Evolutionary conservation across 495 filamentous ascomycete species (phyloP), one percentile per base, ranked within the genome.

Genomic region (Podospora bellae-mahoneyi): DNA sequence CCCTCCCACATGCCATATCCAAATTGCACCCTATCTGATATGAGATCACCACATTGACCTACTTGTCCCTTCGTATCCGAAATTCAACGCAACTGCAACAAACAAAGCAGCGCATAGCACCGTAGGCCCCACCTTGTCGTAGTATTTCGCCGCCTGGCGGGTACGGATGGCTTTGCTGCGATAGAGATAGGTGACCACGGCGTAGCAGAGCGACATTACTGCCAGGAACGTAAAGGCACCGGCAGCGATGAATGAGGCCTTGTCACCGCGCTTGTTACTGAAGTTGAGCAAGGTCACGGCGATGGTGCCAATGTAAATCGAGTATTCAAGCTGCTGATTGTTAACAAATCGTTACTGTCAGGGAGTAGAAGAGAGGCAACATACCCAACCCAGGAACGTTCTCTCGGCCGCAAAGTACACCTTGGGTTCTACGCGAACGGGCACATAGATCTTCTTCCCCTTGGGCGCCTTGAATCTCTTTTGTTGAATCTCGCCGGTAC

Each of bases 321-420:
- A 91, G 82, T 95, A 97, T 80, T 99, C 94, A 66, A 98, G 91
- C 85, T 87, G 68, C 54, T 23, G 15, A 3, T 65, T 62, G 71
- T 78, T 60, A 77, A 67, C 71, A 68, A 54, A 32, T 27, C 59
- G 27, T 56, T 69, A 67, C 59, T 62, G 30, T 26, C 2, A 32
- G 44, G 9, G 60, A 34, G 34, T 56, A 55, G 10, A 65, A 58
- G 20, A 20, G 23, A 16, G 57, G 59, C 6, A 4, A 78, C 84
- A 74, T 80, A 88, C 86, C 95, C 95, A 99, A 53, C 92, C 91
- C 69, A 99, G 85, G 79, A 97, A 99, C 15, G 95, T 99, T 68
- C 95, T 87, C 76, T 99, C 95, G 7, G 92, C 93, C 27, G 95
- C 95, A 71, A 99, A 97, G 78, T 93, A 96, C 68, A 99, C 95